Base-by-base conservation (phyloP, 805 yeast species). In the Lachancea thermotolerans region DNA sequence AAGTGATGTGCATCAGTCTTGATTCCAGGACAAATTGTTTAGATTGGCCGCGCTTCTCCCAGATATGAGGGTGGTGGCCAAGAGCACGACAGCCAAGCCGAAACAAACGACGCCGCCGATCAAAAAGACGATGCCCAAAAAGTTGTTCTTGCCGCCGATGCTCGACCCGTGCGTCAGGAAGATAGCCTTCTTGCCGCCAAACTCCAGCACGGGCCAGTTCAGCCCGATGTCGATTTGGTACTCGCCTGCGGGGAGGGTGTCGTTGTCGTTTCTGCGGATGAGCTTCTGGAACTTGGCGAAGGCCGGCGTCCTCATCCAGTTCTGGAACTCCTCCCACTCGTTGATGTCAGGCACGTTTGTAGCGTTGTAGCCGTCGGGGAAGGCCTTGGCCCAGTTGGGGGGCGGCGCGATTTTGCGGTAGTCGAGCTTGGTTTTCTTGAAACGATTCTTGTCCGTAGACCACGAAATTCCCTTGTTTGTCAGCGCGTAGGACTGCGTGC, bases 251-350 rank as follows among this genome's bases (percentile, higher is more conserved):
- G 64, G 58, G 49, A 85, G 62, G 1, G 65, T 64, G 34, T 78
- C 81, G 39, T 78, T 59, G 49, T 77, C 80, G 57, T 83, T 84
- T 59, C 85, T 73, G 44, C 77, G 70, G 10, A 78, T 78, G 62
- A 85, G 64, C 62, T 84, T 85, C 51, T 81, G 75, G 60, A 82
- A 82, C 16, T 71, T 68, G 14, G 90, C 75, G 49, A 85, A 70
- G 0, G 87, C 93, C 6, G 90, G 81, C 2, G 91, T 81, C 57
- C 95, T 79, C 97, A 91, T 91, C 99, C 99, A 91, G 64, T 89
- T 91, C 70, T 89, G 96, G 55, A 91, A 77, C 52, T 81, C 81
- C 60, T 87, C 91, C 88, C 93, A 81, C 32, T 67, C 60, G 2
- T 85, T 73, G 39, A 91, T 61, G 59, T 85, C 82, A 2, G 95